These are phyloP conservation scores for Citrullus amarus DNA, from an alignment of 306 rosid species.

Conservation along the genomic window DNA sequence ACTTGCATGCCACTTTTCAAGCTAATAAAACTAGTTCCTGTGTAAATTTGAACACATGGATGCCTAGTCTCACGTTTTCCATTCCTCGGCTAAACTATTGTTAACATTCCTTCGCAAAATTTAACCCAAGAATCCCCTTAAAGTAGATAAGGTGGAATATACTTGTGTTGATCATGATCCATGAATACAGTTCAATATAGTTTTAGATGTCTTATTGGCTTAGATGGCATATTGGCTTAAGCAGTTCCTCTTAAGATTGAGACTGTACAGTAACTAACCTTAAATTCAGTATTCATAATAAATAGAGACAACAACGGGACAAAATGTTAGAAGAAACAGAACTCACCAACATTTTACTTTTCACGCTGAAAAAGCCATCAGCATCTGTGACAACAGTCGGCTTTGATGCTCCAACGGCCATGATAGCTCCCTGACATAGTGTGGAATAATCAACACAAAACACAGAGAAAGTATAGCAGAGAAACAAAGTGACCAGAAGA, in stretches of 20 bases:
- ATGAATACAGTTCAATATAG: not conserved
- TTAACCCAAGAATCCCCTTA: not conserved
- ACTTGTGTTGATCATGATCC: not conserved
- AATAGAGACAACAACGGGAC: not conserved
- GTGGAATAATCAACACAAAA: constrained; percentile 7
- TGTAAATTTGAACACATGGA: not conserved
- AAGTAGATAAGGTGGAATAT: not conserved
- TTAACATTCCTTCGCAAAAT: not conserved
- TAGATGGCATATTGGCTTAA: not conserved
- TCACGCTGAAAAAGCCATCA: constrained; percentile 72
- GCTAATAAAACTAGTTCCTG: not conserved
- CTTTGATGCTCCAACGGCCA: constrained; percentile 97
- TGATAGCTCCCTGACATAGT: constrained; percentile 71
- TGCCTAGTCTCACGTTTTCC: not conserved
- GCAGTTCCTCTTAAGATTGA: not conserved
- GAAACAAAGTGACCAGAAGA: constrained; percentile 3
- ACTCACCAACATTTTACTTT: constrained; percentile 83
- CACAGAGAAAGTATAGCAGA: not conserved
- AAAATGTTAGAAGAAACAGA: not conserved
- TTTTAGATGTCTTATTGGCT: not conserved
- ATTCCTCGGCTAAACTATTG: not conserved
- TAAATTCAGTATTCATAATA: not conserved
- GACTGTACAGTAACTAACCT: not conserved
- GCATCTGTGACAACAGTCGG: constrained; percentile 56
- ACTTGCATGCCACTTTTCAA: not conserved